Evolutionary conservation across 345 rosid genomes (phyloP), one percentile per base, ranked within the genome.

Genomic region (Jatropha curcas): DNA sequence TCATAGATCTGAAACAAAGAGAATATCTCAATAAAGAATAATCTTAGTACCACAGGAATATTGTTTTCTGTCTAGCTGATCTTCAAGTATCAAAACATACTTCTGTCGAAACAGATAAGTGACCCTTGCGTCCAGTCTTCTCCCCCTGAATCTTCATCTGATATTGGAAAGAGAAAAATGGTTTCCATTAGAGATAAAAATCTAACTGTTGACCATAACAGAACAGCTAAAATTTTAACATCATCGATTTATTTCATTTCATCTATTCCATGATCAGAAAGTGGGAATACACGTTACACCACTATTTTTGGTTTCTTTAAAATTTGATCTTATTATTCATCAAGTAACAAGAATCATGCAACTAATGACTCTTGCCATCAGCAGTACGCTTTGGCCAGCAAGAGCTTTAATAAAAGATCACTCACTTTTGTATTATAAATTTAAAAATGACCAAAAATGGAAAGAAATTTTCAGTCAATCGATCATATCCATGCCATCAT

Each of bases 61-160:
- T 20, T 3, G 20, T 45, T 45, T 45, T 12, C 34, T 24, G 50
- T 46, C 24, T 65, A 25, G 27, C 48, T 20, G 45, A 41, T 9
- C 45, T 41, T 41, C 1, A 30, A 65, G 60, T 43, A 24, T 30
- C 60, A 62, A 58, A 8, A 37, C 81, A 37, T 81, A 90, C 99
- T 90, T 92, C 98, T 7, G 99, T 93, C 73, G 99, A 85, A 73
- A 95, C 86, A 39, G 96, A 89, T 76, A 95, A 83, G 82, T 90
- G 99, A 77, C 99, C 99, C 87, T 95, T 95, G n/a, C 99, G 93
- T 45, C 99, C 99, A 74, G 90, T 87, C 81, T 95, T 93, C 66
- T 90, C 98, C 61, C 98, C 99, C 51, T 81, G 80, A 73, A 95
- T 88, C 88, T 93, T 95, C 91, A 95, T 75, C 99, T 95, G 84